Base-by-base conservation (phyloP, 1,284 basidiomycete genomes). In the Cryptococcus sp. region DNA sequence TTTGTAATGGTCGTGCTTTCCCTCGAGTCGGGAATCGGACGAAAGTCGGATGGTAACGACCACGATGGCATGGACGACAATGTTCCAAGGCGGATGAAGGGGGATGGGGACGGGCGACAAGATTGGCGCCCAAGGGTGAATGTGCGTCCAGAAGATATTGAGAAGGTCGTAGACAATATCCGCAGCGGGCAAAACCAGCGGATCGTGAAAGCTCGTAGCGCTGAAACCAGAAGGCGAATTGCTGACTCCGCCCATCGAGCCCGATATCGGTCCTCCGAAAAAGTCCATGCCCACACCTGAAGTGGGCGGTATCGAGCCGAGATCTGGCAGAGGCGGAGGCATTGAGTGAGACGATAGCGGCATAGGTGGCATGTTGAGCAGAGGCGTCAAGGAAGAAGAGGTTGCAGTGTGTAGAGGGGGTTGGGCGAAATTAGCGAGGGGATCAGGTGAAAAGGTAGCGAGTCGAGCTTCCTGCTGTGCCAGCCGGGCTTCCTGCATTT, bases 121-220 rank as follows among this genome's bases (percentile, higher is more conserved):
- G 48, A 74, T 71, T 2, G 71, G 71, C n/a, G 68, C 66, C 68
- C 69, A 73, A 10, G 71, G 69, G 33, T 66, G 62, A 18, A 74
- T 68, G 40, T 68, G 63, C 1, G 54, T 54, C 47, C 63, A 71
- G 58, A 65, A 74, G 4, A 72, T 50, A 3, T 47, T 45, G 35
- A 74, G 65, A 0, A 73, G 57, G 48, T 72, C 65, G 14, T 62
- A 56, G 16, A 73, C 72, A 14, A 74, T 65, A 42, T 74, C 72
- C 45, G 69, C 64, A 0, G 68, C 52, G 3, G 72, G 72, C 10
- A 74, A 54, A n/a, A 73, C 56, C 14, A 59, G 58, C 3, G 62
- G 60, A 50, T 72, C 68, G 24, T 60, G 53, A 41, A 68, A 69
- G 7, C 64, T 66, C 0, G 56, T 50, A 2, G 59, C 53, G 4